A percentile compares a stretch with the other conserved stretches of the same genome.
Conservation (phyloP, 495 filamentous ascomycete genomes). For the Xylaria venustula region DNA sequence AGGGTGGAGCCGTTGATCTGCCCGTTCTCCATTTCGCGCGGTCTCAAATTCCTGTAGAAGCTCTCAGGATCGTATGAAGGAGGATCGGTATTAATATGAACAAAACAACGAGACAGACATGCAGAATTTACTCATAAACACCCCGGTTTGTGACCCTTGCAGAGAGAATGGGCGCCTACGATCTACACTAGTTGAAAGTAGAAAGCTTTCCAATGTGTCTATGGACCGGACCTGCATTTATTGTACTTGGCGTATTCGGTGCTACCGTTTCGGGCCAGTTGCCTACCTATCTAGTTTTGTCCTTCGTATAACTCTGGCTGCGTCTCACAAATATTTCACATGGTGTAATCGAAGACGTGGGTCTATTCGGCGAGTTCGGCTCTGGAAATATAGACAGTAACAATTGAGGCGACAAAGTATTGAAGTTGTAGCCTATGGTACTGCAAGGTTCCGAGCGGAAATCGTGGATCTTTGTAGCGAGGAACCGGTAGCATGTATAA, state of each 20-base stretch:
- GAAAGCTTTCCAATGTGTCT: background rate
- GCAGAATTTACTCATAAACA: background rate
- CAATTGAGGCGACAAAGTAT: no score
- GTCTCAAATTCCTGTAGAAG: background rate
- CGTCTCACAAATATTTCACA: no score
- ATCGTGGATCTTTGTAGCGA: no score
- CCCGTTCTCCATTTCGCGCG: constrained; percentile 4
- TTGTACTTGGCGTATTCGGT: background rate
- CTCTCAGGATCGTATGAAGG: background rate
- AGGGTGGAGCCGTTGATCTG: background rate
- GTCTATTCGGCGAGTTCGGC: no score
- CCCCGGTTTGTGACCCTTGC: background rate
- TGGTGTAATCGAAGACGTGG: no score
- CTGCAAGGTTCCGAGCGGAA: no score
- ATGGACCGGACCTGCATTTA: background rate
- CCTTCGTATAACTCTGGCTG: no score
- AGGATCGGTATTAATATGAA: background rate
- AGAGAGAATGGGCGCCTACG: background rate
- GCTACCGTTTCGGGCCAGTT: constrained; percentile 1
- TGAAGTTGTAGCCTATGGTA: no score
- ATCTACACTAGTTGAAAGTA: background rate
- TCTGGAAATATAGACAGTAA: no score
- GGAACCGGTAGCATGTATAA: no score
- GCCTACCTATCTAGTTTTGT: background rate
- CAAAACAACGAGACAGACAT: background rate